These are phyloP conservation scores for Podospora pseudocomata DNA, from an alignment of 495 filamentous ascomycete species.

Conservation along the genomic window DNA sequence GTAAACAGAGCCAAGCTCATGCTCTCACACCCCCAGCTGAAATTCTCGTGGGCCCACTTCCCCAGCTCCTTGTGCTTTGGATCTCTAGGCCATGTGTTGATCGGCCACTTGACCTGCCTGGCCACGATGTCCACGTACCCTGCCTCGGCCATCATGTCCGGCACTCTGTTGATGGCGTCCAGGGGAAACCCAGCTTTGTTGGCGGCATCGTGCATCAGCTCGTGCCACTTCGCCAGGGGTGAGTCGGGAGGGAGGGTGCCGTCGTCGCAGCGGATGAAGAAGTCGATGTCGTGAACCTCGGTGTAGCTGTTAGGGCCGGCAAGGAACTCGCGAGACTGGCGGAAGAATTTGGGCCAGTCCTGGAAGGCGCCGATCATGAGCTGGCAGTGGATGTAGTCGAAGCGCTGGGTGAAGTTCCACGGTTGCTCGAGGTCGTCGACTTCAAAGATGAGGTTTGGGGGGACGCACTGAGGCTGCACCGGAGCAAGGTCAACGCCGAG, in stretches of 20 bases:
- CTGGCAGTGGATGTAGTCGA: conserved; percentile 53
- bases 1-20: conserved; percentile 23
- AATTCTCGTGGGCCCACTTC: conserved; percentile 13
- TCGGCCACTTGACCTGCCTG: conserved; percentile 20
- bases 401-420: conserved; percentile 46
- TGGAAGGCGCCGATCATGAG: conserved; percentile 46
- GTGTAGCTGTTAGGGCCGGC: conserved; percentile 40
- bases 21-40: conserved; percentile 18
- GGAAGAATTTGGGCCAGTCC: conserved; percentile 38
- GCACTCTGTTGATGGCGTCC: conserved; percentile 7
- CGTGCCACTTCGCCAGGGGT: conserved; percentile 13
- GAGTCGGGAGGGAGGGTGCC: conserved; percentile 10
- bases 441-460: conserved; percentile 52
- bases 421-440: conserved; percentile 52
- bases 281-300: conserved; percentile 42
- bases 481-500: conserved; percentile 44
- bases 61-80: conserved; percentile 22
- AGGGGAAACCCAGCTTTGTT: conserved; percentile 5
- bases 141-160: conserved; percentile 19
- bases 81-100: conserved; percentile 23
- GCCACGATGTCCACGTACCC: conserved; percentile 22
- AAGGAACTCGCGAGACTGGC: conserved; percentile 3
- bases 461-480: conserved; percentile 51
- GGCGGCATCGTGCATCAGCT: conserved; percentile 16
- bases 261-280: conserved; percentile 17